Evolutionary conservation across 805 yeast species (phyloP).

Genomic region (Lipomyces sp.): DNA sequence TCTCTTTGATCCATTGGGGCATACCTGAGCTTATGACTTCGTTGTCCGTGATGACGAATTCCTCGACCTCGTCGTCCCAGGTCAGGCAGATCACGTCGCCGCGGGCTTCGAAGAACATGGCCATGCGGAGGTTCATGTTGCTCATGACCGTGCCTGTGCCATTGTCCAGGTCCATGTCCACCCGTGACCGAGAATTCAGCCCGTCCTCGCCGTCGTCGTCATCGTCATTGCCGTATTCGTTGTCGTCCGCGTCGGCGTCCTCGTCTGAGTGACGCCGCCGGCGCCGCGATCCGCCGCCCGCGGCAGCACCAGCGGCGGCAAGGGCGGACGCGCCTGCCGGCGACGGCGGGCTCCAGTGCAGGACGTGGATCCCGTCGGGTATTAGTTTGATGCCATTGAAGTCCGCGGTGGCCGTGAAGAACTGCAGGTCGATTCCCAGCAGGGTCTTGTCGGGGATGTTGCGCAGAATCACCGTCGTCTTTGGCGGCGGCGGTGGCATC

Average conservation of each 20-base stretch:
- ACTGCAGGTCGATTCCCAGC: constrained; percentile 50
- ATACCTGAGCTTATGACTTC: no score
- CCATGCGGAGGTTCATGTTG: constrained; percentile 25
- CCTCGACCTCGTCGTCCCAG: constrained; percentile 43
- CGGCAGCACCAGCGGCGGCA: background rate
- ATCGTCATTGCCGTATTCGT: background rate
- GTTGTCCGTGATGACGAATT: constrained; percentile 33
- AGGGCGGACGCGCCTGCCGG: background rate
- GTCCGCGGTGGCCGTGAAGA: constrained; percentile 43
- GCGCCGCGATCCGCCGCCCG: no score
- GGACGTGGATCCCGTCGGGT: constrained; percentile 51
- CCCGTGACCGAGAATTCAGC: background rate
- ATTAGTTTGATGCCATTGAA: constrained; percentile 53
- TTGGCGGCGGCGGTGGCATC: constrained; percentile 30
- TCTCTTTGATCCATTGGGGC: background rate
- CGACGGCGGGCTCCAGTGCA: constrained; percentile 48
- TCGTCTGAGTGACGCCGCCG: no score
- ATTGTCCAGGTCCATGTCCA: background rate
- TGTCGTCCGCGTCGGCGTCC: background rate
- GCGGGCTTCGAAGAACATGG: constrained; percentile 31
- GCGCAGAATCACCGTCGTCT: constrained; percentile 35
- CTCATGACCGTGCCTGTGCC: constrained; percentile 7
- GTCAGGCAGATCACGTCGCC: constrained; percentile 39
- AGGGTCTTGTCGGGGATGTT: constrained; percentile 40
- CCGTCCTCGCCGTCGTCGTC: constrained; percentile 4